Base-by-base conservation (phyloP, 345 rosid species). In the Linum usitatissimum region DNA sequence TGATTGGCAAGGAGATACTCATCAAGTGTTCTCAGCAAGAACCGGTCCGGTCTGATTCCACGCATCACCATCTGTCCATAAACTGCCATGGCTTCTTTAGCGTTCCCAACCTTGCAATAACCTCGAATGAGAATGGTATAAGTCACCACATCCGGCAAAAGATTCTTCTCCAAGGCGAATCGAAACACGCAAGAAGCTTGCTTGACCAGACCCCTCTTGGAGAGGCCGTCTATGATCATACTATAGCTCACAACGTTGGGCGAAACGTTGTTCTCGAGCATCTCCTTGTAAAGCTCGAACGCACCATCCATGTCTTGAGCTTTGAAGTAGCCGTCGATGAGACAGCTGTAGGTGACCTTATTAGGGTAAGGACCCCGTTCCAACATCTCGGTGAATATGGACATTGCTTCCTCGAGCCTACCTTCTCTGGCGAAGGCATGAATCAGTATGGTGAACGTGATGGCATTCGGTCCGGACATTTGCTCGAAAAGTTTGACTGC, bases 101-200 rank as follows among this genome's bases (percentile, higher is more conserved):
- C 64, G 66, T 60, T 83, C 39, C 83, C 78, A 57, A 68, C 75
- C 40, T 80, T 78, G 72, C 87, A 80, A 59, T 28, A 83, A 19
- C 81, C 81, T 68, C 78, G 76, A 48, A 83, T 80, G 45, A 83
- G 63, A 73, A 83, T 78, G 0, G 69, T 18, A 65, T 76, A 76
- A 53, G 79, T 79, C 65, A 83, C 73, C 51, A 78, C 80, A 76
- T 80, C 84, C 48, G 83, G 79, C 69, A 83, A 40, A 56, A 83
- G 15, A 18, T 56, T 69, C 8, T 61, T 60, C 54, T 66, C 73
- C 45, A 74, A 31, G 45, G 79, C 87, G 55, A 67, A 73, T 42
- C 34, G 62, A 69, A 83, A 80, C 14, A 70, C 75, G 31, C 39
- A 31, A 6, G 64, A 71, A 63, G 83, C 84, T 70, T 80, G 75